phyloP scores from a whole-genome alignment of 208 protist species.

The Trypanosoma congolense region DNA sequence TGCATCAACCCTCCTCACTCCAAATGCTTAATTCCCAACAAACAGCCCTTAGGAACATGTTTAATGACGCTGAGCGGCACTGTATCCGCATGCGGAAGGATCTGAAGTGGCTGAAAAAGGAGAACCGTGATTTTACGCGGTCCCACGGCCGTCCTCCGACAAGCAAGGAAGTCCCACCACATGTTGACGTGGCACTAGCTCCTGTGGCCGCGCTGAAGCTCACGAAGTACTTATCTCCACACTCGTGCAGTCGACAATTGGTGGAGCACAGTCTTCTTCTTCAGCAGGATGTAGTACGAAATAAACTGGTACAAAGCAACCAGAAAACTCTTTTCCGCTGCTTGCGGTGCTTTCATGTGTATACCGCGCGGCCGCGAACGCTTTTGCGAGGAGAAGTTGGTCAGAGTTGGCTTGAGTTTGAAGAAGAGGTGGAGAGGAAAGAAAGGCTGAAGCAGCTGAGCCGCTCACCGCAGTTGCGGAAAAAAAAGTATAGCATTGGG shows the following conservation, averaged over 20 bases:
- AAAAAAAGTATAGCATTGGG: conserved; percentile 42
- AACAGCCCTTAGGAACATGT: conserved; percentile 32
- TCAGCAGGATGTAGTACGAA: conserved; percentile 50
- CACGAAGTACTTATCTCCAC: conserved; percentile 29
- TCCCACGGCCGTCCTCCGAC: conserved; percentile 41
- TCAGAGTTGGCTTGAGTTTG: conserved; percentile 62
- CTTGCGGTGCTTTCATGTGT: conserved; percentile 77
- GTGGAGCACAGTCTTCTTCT: conserved; percentile 47
- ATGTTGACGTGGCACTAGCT: conserved; percentile 51
- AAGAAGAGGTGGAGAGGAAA: conserved; percentile 34
- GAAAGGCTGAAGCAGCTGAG: conserved; percentile 20
- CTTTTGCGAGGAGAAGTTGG: conserved; percentile 50
- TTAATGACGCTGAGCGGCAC: conserved; percentile 26
- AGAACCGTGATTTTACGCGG: conserved; percentile 44
- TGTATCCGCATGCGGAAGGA: conserved; percentile 63
- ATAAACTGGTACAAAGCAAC: conserved; percentile 58
- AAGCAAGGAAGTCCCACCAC: conserved; percentile 38
- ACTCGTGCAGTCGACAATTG: conserved; percentile 26
- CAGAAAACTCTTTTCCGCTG: conserved; percentile 63
- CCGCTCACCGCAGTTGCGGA: conserved; percentile 27
- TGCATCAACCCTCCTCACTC: conserved; percentile 1
- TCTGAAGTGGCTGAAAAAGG: conserved; percentile 30
- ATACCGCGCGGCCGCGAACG: conserved; percentile 57
- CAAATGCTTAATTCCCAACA: conserved; percentile 20
- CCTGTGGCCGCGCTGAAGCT: conserved; percentile 58